Percentiles rank a stretch among this genome's conserved stretches.
Evolutionary conservation across 805 yeast species (phyloP).

Genomic region (Teunomyces aglyptinius): DNA sequence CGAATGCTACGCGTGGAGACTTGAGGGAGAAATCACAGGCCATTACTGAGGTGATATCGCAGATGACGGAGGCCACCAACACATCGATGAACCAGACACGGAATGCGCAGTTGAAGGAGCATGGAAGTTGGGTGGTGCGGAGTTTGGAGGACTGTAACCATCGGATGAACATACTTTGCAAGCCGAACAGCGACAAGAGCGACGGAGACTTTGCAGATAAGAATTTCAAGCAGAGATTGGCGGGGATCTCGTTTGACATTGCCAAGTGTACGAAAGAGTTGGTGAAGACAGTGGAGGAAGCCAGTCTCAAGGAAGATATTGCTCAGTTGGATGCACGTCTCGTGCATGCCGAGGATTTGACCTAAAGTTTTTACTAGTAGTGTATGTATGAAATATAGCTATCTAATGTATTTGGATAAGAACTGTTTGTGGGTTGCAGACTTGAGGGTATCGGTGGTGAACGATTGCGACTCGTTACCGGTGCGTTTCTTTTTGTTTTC

Average conservation of each 20-base stretch:
- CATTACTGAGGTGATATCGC: constrained; percentile 74
- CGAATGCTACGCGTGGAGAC: constrained; percentile 72
- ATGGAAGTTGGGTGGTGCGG: constrained; percentile 87
- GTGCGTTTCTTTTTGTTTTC: constrained; percentile 8
- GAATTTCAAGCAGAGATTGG: constrained; percentile 87
- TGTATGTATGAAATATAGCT: not conserved
- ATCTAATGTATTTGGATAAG: constrained; percentile 32
- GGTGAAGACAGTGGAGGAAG: constrained; percentile 94
- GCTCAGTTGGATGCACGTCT: constrained; percentile 73
- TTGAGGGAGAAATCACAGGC: constrained; percentile 70
- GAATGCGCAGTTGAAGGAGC: constrained; percentile 80
- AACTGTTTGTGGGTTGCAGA: constrained; percentile 37
- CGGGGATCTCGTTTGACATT: constrained; percentile 94
- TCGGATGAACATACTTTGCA: constrained; percentile 74
- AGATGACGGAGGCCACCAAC: constrained; percentile 88
- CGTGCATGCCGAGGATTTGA: constrained; percentile 12
- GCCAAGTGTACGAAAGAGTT: constrained; percentile 95
- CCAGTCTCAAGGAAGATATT: constrained; percentile 82
- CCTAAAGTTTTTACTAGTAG: constrained; percentile 3
- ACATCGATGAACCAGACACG: constrained; percentile 86
- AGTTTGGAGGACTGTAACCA: constrained; percentile 81
- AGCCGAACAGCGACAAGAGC: constrained; percentile 36
- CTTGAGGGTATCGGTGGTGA: constrained; percentile 32
- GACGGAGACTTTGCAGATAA: constrained; percentile 77
- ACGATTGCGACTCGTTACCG: constrained; percentile 6